Conservation (phyloP, 148 eudicot genomes). For the Rhododendron kiyosumense region DNA sequence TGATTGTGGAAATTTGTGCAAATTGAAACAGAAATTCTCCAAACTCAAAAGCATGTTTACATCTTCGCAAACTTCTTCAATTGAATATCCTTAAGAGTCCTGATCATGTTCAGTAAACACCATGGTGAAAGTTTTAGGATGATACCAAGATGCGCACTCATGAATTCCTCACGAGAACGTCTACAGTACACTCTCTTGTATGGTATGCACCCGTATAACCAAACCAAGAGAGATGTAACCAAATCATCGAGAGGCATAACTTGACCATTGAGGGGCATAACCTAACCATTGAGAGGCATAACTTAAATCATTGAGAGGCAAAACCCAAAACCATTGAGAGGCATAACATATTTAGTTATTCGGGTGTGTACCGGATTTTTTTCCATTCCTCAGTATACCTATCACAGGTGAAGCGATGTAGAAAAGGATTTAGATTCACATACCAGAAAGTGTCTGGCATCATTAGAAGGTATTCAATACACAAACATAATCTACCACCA, state of each 20-base stretch:
- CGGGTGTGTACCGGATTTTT: no score
- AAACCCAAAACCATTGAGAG: no score
- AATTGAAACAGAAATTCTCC: neutral
- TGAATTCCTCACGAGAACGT: neutral
- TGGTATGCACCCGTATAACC: no score
- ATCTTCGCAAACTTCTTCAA: neutral
- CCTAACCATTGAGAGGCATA: no score
- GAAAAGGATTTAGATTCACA: neutral
- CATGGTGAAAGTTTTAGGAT: neutral
- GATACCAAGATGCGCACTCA: neutral
- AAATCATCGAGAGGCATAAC: no score
- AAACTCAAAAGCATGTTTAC: neutral
- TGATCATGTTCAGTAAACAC: neutral
- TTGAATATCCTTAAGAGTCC: neutral
- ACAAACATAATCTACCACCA: neutral
- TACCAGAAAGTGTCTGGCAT: neutral
- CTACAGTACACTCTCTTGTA: no score
- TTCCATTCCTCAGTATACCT: neutral
- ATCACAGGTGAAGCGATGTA: neutral
- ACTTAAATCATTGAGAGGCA: no score
- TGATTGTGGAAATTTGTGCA: neutral
- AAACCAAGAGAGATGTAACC: no score
- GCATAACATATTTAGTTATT: no score
- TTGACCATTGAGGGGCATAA: no score
- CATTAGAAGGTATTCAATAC: neutral